Conservation (phyloP, 2,329 filamentous ascomycete genomes). For the Claviceps sp. region DNA sequence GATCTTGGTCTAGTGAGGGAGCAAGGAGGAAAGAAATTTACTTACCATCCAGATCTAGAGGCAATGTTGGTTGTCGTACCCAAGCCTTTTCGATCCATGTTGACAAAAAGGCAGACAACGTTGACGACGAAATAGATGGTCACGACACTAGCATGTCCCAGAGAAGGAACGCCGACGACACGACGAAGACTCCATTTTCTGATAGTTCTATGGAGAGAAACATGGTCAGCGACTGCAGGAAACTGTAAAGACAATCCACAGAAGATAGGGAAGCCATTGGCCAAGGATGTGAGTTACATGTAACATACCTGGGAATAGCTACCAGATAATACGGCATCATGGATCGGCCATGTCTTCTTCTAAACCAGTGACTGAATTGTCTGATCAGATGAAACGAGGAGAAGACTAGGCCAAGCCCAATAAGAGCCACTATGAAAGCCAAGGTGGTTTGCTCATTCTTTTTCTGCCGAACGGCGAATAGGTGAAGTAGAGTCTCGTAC, state of each 20-base stretch:
- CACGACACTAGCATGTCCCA: constrained; percentile 19
- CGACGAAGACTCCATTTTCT: constrained; percentile 16
- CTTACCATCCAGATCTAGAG: constrained; percentile 25
- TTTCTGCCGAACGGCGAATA: constrained; percentile 1
- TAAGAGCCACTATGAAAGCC: constrained; percentile 4
- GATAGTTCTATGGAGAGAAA: constrained; percentile 10
- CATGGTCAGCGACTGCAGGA: background rate
- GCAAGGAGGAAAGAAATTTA: constrained; percentile 5
- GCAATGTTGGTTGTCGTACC: constrained; percentile 20
- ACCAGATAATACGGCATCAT: background rate
- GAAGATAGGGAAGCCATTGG: no score
- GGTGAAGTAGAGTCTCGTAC: background rate
- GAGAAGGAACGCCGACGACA: constrained; percentile 16
- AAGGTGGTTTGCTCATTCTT: constrained; percentile 5
- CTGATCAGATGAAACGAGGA: constrained; percentile 3
- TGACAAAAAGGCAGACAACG: constrained; percentile 18
- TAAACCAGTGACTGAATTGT: background rate
- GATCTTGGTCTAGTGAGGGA: background rate
- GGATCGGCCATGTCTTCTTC: background rate
- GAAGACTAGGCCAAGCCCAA: constrained; percentile 4
- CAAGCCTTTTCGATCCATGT: constrained; percentile 19
- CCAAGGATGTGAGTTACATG: background rate
- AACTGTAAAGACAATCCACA: no score
- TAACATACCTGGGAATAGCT: constrained; percentile 3
- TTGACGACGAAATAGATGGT: constrained; percentile 21